Conservation (phyloP, 2,329 filamentous ascomycete genomes). For the Aspergillus hortae region DNA sequence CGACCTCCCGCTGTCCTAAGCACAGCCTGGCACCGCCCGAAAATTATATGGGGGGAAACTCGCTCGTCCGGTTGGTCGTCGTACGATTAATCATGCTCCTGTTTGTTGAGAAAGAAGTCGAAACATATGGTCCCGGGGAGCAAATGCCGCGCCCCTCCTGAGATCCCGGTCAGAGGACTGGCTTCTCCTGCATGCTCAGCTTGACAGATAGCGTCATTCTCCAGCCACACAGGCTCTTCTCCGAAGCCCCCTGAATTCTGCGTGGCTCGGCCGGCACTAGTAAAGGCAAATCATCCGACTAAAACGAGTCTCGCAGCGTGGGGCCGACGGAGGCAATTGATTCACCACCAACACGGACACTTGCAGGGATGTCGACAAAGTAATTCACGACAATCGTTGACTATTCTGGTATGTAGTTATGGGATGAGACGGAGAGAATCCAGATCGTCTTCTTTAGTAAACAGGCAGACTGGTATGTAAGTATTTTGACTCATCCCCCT, state of each 20-base stretch:
- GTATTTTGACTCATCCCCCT: too few species aligned
- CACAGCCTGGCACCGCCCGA: not conserved
- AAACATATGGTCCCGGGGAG: not conserved
- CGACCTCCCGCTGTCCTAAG: not conserved
- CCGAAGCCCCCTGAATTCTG: conserved; percentile 2
- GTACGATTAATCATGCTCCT: too few species aligned
- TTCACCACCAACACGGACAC: conserved; percentile 18
- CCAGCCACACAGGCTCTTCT: not conserved
- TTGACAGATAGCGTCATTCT: not conserved
- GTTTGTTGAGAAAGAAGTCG: not conserved
- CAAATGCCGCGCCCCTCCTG: not conserved
- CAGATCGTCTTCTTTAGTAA: too few species aligned
- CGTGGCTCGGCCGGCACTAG: conserved; percentile 3
- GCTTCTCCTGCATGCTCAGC: not conserved
- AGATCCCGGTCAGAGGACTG: not conserved
- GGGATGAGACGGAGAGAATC: too few species aligned
- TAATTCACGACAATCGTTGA: conserved; percentile 1
- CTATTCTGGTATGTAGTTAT: not conserved
- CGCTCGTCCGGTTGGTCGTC: not conserved
- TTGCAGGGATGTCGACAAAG: conserved; percentile 6
- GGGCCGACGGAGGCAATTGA: conserved; percentile 9
- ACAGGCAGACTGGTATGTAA: too few species aligned
- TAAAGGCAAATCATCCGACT: conserved; percentile 3
- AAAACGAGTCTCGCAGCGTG: conserved; percentile 5
- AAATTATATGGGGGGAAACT: not conserved